Percentiles rank a stretch among this genome's conserved stretches.
Conservation (phyloP, 176 grass and related monocot genomes). For the Cymbopogon citratus region DNA sequence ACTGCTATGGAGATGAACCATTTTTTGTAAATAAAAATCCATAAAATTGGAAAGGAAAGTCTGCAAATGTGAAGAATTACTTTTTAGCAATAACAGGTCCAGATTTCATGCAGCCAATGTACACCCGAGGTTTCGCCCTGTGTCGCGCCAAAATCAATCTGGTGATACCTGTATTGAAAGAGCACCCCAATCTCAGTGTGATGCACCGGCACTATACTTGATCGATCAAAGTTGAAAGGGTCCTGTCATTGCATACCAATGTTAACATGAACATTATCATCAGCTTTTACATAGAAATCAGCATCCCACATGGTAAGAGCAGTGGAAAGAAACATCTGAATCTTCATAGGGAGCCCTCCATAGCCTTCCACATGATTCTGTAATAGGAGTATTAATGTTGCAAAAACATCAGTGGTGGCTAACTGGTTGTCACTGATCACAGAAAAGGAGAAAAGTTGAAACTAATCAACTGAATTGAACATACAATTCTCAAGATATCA, state of each 20-base stretch:
- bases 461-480: not conserved
- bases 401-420: not conserved
- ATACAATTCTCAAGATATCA: constrained; percentile 71
- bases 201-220: not conserved
- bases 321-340: constrained; percentile 59
- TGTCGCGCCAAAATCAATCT: constrained; percentile 51
- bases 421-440: not conserved
- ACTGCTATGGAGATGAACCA: not conserved
- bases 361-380: constrained; percentile 65
- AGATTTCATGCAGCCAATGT: constrained; percentile 84
- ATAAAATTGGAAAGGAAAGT: not conserved
- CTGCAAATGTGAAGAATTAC: constrained; percentile 22
- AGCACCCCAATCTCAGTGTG: not conserved
- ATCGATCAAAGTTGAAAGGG: not conserved
- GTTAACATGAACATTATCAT: constrained; percentile 76
- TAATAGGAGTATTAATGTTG: not conserved
- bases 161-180: constrained; percentile 43
- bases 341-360: constrained; percentile 46
- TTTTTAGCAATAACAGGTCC: constrained; percentile 62
- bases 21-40: not conserved
- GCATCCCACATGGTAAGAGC: constrained; percentile 64
- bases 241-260: constrained; percentile 38
- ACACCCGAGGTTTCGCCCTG: constrained; percentile 51
- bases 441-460: not conserved
- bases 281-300: constrained; percentile 77